Conservation (phyloP, 176 grass and related monocot species). For the Carex pumila region DNA sequence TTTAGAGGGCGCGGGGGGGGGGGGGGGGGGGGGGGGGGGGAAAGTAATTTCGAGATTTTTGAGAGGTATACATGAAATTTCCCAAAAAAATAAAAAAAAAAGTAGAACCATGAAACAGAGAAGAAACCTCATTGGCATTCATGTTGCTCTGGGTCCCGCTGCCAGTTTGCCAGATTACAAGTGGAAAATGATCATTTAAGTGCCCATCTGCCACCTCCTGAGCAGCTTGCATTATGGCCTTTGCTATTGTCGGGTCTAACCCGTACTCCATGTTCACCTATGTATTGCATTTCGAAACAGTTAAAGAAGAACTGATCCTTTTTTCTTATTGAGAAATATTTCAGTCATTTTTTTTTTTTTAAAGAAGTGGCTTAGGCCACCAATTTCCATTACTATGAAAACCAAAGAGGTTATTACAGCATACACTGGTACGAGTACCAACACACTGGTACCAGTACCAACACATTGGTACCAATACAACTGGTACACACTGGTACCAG, state of each 20-base stretch:
- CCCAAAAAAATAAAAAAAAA: not conserved
- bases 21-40: no score
- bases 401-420: no score
- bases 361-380: no score
- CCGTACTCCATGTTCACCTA: conserved; percentile 99
- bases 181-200: conserved; percentile 86
- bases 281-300: not conserved
- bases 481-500: no score
- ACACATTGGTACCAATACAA: no score
- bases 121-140: conserved; percentile 92
- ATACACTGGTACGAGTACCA: no score
- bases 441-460: no score
- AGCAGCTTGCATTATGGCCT: conserved; percentile 84
- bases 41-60: no score
- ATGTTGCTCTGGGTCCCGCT: conserved; percentile 99
- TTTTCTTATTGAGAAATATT: no score
- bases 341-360: no score
- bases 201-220: conserved; percentile 86
- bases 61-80: not conserved
- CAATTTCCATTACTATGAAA: no score
- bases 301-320: not conserved
- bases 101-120: not conserved
- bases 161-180: conserved; percentile 99
- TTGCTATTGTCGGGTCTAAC: conserved; percentile 71
- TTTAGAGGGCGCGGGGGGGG: no score